phyloP scores from a whole-genome alignment of 495 filamentous ascomycete species.

The Cladorrhinum samala region DNA sequence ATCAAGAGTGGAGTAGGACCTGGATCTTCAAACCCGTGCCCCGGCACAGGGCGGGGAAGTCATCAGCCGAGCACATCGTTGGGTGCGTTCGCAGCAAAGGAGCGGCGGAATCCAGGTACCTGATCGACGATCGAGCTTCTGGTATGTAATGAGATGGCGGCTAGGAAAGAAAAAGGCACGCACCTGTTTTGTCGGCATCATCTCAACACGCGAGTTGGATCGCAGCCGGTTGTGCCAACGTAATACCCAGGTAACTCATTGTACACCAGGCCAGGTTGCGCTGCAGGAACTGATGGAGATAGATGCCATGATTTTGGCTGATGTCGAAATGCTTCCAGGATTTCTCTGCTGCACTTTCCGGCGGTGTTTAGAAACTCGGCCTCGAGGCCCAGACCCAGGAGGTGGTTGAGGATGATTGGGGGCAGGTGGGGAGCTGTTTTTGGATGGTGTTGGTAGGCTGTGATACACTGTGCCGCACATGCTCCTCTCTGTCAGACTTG shows the following conservation, averaged over 20 bases:
- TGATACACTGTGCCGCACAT: constrained; percentile 17
- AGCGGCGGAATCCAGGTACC: neutral
- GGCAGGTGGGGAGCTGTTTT: constrained; percentile 8
- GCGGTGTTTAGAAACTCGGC: neutral
- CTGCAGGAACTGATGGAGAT: too few relatives aligned
- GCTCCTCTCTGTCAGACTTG: neutral
- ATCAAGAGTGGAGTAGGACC: too few relatives aligned
- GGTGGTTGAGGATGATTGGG: neutral
- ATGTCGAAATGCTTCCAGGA: neutral
- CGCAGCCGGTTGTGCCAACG: too few relatives aligned
- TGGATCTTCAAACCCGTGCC: neutral
- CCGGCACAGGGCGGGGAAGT: neutral
- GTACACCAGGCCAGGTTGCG: too few relatives aligned
- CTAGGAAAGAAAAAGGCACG: too few relatives aligned
- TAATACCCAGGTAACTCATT: too few relatives aligned
- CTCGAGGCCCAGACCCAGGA: neutral
- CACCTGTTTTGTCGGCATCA: too few relatives aligned
- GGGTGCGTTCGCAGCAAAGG: neutral
- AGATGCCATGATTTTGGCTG: too few relatives aligned
- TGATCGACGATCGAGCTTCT: neutral
- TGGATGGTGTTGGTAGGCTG: constrained; percentile 6
- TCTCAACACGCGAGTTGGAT: too few relatives aligned
- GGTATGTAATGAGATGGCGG: too few relatives aligned
- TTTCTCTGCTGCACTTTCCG: neutral
- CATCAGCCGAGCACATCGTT: too few relatives aligned